Conservation (phyloP, 208 protist species). For the Endotrypanum monterogeii region DNA sequence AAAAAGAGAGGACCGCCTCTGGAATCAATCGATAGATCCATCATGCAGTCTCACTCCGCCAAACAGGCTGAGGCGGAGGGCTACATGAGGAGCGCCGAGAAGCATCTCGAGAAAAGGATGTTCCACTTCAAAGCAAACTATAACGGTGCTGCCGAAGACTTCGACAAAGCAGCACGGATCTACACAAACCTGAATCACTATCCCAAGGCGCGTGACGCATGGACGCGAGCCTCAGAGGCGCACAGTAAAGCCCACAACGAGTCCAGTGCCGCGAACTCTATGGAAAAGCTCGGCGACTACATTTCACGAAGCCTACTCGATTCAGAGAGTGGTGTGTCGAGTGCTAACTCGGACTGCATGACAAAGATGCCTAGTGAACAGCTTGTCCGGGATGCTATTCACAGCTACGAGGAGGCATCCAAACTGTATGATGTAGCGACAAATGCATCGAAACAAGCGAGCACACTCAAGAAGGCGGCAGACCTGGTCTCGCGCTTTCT, state of each 20-base stretch:
- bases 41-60: conserved; percentile 18
- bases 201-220: conserved; percentile 44
- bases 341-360: neutral
- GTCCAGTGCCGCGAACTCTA: conserved; percentile 48
- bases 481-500: conserved; percentile 21
- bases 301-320: conserved; percentile 19
- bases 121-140: conserved; percentile 63
- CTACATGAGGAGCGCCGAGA: conserved; percentile 57
- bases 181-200: conserved; percentile 51
- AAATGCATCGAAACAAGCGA: conserved; percentile 34
- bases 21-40: neutral
- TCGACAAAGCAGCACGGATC: conserved; percentile 71
- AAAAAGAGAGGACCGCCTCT: neutral
- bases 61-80: conserved; percentile 50
- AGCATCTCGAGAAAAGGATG: conserved; percentile 53
- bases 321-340: conserved; percentile 13
- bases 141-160: conserved; percentile 61
- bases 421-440: conserved; percentile 25
- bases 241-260: conserved; percentile 54
- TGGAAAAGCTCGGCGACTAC: conserved; percentile 51
- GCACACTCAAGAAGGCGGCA: conserved; percentile 38
- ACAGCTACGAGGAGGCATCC: conserved; percentile 42
- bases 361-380: conserved; percentile 8
- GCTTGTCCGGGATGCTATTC: conserved; percentile 29
- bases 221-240: conserved; percentile 39